Evolutionary conservation across 495 filamentous ascomycete genomes (phyloP).

Genomic region (Xeromyces bisporus): DNA sequence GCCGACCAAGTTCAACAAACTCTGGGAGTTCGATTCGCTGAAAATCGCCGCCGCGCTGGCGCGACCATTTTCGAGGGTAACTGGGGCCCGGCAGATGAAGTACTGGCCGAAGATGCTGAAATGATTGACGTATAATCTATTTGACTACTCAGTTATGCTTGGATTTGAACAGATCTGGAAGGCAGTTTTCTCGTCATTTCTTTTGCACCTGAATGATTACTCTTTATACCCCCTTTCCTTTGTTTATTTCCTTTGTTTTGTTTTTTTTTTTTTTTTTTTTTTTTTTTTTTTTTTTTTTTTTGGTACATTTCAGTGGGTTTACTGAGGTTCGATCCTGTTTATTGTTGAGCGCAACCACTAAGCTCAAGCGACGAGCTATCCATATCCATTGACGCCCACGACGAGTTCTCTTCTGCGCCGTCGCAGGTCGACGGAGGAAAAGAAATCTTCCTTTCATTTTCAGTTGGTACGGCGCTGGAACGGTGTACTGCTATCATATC

Average conservation of each 20-base stretch:
- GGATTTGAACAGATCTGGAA: constrained; percentile 14
- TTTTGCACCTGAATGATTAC: not conserved
- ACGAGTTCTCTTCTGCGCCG: no score
- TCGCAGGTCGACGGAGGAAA: not conserved
- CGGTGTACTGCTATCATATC: no score
- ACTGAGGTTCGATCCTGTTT: no score
- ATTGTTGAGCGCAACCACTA: no score
- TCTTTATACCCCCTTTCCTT: not conserved
- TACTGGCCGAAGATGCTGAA: constrained; percentile 51
- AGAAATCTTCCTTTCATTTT: no score
- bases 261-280: constrained; percentile 4
- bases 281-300: constrained; percentile 10
- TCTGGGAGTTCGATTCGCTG: constrained; percentile 61
- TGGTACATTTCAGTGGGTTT: not conserved
- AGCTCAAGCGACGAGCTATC: not conserved
- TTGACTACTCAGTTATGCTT: no score
- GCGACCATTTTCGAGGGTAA: constrained; percentile 90
- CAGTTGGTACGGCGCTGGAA: not conserved
- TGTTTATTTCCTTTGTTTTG: constrained; percentile 19
- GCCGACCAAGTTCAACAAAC: constrained; percentile 51
- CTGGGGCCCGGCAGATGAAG: constrained; percentile 72
- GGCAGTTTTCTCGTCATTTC: constrained; percentile 21
- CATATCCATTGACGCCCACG: no score
- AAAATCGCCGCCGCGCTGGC: constrained; percentile 53
- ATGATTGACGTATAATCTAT: constrained; percentile 57